Conservation (phyloP, 2,329 filamentous ascomycete species). For the Thermothelomyces thermophilus region DNA sequence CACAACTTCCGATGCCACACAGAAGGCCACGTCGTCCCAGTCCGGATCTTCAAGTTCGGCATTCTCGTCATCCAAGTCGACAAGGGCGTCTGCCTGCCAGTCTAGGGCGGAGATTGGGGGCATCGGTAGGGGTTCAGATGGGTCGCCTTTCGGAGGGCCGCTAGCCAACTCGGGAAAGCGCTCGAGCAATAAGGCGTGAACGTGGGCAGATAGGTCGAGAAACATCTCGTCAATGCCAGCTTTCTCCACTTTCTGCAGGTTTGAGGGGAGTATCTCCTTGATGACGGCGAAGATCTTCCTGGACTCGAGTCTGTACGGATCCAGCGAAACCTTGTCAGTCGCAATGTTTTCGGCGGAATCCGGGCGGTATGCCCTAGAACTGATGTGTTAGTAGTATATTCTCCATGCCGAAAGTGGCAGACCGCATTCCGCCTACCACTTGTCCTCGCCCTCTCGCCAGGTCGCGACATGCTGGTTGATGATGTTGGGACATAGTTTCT, state of each 20-base stretch:
- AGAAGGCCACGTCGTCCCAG: constrained; percentile 89
- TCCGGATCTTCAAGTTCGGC: constrained; percentile 77
- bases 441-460: constrained; percentile 85
- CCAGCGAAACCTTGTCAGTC: constrained; percentile 88
- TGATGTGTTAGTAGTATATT: not conserved
- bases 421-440: constrained; percentile 45
- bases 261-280: constrained; percentile 61
- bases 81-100: constrained; percentile 76
- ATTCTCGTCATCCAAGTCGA: constrained; percentile 67
- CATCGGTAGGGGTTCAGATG: constrained; percentile 61
- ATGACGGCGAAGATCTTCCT: constrained; percentile 74
- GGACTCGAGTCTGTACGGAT: constrained; percentile 83
- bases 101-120: constrained; percentile 65
- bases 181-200: constrained; percentile 67
- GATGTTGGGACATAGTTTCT: constrained; percentile 76
- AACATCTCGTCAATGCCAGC: constrained; percentile 95
- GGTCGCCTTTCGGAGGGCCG: constrained; percentile 67
- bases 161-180: constrained; percentile 66
- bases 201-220: constrained; percentile 78
- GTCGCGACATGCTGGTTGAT: constrained; percentile 90
- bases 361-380: constrained; percentile 64
- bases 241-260: constrained; percentile 75
- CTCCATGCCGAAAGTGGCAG: not conserved
- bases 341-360: constrained; percentile 73
- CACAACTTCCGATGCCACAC: constrained; percentile 84